Base-by-base conservation (phyloP, 225 moss, liverwort and hornwort species). In the Physcomitrellopsis africana region DNA sequence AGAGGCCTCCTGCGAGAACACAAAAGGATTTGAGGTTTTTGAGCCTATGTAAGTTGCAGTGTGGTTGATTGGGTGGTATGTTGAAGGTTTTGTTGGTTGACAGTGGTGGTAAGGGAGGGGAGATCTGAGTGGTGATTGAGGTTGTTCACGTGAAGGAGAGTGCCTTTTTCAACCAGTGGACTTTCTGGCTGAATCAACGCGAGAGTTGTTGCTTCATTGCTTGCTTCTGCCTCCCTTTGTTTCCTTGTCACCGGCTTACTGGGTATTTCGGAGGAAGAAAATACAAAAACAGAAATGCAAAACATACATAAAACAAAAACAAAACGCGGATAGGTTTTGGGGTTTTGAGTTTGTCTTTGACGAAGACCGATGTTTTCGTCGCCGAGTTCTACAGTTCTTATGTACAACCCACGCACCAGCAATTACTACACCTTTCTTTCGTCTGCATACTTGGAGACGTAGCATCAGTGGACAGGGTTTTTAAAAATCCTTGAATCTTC, bases 131-230 rank as follows among this genome's bases (percentile, higher is more conserved):
- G 20, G 76, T 82, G 79, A 64, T 76, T 76, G 85, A 37, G 32
- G 32, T 37, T 7, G 71, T 77, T 71, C 67, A 46, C 67, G 72
- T 54, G 74, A 68, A 65, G 11, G 9, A 1, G 51, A 41, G 48
- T 29, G 44, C 37, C 20, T 44, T 51, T 51, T 16, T 70, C 60
- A 70, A 66, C 69, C 68, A 69, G 69, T 80, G 71, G 47, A 60
- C 61, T 67, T 61, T 18, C 47, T 75, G 68, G 73, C 64, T 59
- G 68, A 74, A 74, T 70, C 74, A 45, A 46, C 76, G 61, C 63
- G 73, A 63, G 65, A 64, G 22, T 26, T 37, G 19, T 37, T 37
- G 32, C 32, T 37, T 37, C 32, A 37, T 37, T 37, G 54, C 58
- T 52, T 15, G 60, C 47, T 65, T 59, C 32, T 4, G 52, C 16